phyloP scores from a whole-genome alignment of 1,139 yeast genomes.

The Kluyveromyces sp. region DNA sequence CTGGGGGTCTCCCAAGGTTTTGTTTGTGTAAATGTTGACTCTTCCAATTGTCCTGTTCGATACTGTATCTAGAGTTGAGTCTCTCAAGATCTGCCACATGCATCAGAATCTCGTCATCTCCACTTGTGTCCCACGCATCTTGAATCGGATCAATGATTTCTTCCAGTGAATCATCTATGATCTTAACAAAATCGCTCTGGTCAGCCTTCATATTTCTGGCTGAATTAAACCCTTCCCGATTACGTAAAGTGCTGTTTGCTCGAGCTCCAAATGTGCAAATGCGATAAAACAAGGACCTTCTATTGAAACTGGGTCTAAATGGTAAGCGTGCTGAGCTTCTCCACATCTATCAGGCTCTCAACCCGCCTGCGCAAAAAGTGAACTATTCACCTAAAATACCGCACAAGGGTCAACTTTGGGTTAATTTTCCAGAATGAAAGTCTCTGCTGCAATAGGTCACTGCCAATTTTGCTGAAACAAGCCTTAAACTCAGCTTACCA shows the following conservation, averaged over 20 bases:
- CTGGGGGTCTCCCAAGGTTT: too few species aligned
- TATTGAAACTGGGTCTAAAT: neutral
- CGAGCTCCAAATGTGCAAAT: too few species aligned
- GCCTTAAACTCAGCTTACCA: too few species aligned
- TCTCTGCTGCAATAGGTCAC: too few species aligned
- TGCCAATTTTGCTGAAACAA: too few species aligned
- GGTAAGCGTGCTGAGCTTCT: neutral
- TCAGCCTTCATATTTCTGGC: neutral
- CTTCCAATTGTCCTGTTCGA: conserved; percentile 2
- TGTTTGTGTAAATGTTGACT: neutral
- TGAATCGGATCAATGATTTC: conserved; percentile 4
- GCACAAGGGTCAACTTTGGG: neutral
- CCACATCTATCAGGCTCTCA: neutral
- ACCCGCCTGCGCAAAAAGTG: too few species aligned
- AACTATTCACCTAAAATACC: too few species aligned
- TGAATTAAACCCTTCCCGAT: neutral
- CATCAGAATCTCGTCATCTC: conserved; percentile 9
- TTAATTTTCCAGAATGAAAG: too few species aligned
- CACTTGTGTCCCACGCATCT: conserved; percentile 10
- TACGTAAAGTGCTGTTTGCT: neutral
- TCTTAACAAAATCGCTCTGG: conserved; percentile 1
- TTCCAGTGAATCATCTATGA: conserved; percentile 5
- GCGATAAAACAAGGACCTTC: neutral
- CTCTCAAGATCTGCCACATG: conserved; percentile 12
- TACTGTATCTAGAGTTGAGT: conserved; percentile 4